Evolutionary conservation across 2,329 filamentous ascomycete species (phyloP).

Genomic region (Sclerotinia nivalis): DNA sequence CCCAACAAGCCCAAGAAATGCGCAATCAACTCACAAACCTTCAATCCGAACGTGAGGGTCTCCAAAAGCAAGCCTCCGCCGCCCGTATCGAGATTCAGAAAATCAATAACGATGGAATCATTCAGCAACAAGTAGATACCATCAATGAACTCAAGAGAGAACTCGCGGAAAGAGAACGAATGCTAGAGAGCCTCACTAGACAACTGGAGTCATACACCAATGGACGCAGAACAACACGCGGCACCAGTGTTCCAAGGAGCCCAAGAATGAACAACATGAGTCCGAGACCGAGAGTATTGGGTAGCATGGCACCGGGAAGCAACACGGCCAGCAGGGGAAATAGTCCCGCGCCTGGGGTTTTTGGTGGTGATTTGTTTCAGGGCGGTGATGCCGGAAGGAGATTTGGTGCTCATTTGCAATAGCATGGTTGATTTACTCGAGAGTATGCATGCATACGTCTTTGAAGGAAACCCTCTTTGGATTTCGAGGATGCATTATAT

Average conservation of each 20-base stretch:
- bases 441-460: too few species aligned
- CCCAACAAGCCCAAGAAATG: constrained; percentile 30
- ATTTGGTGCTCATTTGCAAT: constrained; percentile 21
- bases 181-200: constrained; percentile 44
- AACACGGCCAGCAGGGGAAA: constrained; percentile 32
- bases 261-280: constrained; percentile 38
- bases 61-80: constrained; percentile 32
- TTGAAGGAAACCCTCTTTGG: neutral
- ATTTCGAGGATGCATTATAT: neutral
- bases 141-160: constrained; percentile 41
- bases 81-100: constrained; percentile 38
- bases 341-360: constrained; percentile 33
- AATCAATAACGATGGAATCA: constrained; percentile 32
- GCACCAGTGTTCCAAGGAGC: constrained; percentile 37
- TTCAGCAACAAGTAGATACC: constrained; percentile 32
- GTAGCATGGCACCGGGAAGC: constrained; percentile 22
- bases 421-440: neutral
- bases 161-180: constrained; percentile 42
- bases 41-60: constrained; percentile 25
- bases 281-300: constrained; percentile 26
- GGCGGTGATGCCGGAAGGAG: constrained; percentile 4
- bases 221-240: constrained; percentile 44
- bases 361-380: constrained; percentile 14
- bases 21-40: constrained; percentile 29
- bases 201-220: constrained; percentile 44